Evolutionary conservation across 2,329 filamentous ascomycete species (phyloP).

Genomic region (Xylariales sp.): DNA sequence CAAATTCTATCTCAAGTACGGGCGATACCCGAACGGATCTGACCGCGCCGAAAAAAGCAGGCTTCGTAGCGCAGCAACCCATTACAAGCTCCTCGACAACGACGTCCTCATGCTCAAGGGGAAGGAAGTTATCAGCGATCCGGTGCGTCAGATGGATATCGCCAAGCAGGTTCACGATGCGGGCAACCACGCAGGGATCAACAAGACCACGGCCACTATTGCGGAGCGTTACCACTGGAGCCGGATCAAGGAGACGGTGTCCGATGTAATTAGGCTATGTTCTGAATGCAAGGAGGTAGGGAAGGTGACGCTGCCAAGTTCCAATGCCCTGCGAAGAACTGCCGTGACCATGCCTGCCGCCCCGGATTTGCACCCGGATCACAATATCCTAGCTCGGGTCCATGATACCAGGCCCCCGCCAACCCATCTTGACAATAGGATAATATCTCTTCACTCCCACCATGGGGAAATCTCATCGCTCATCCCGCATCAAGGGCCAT

Average conservation of each 20-base stretch:
- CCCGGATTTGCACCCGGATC: neutral
- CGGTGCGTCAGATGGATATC: constrained; percentile 85
- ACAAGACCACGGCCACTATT: constrained; percentile 94
- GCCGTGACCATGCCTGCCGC: constrained; percentile 4
- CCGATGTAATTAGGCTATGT: constrained; percentile 89
- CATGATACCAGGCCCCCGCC: neutral
- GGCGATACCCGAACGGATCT: constrained; percentile 87
- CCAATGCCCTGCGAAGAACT: constrained; percentile 10
- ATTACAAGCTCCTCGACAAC: constrained; percentile 78
- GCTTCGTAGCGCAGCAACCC: constrained; percentile 85
- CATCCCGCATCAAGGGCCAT: constrained; percentile 30
- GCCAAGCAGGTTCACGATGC: constrained; percentile 70
- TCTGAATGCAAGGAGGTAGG: constrained; percentile 78
- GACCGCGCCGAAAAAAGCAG: constrained; percentile 95
- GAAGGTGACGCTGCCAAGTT: constrained; percentile 40
- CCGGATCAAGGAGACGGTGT: constrained; percentile 95
- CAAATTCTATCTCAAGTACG: constrained; percentile 91
- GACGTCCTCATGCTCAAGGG: constrained; percentile 95
- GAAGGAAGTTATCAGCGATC: constrained; percentile 93
- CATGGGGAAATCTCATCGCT: constrained; percentile 19
- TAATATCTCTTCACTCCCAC: constrained; percentile 11
- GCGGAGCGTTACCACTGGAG: constrained; percentile 97
- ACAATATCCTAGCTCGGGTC: neutral
- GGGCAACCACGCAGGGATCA: constrained; percentile 82
- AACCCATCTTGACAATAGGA: constrained; percentile 8